Percentiles rank a stretch among this genome's conserved stretches.
phyloP scores from a whole-genome alignment of 805 yeast genomes.

The Zygosaccharomyces siamensis region DNA sequence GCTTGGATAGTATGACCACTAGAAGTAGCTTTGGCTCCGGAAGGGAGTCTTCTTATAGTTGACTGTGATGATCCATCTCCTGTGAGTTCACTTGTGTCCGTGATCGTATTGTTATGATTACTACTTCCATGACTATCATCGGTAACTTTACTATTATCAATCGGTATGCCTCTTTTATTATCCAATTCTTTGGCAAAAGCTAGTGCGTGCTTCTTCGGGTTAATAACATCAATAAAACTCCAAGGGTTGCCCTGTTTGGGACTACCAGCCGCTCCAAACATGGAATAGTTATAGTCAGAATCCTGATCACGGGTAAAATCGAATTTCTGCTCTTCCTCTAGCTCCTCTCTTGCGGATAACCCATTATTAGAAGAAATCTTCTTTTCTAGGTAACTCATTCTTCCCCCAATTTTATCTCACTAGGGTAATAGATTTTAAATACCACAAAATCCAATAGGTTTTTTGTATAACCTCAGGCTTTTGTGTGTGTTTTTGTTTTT shows the following conservation, averaged over 20 bases:
- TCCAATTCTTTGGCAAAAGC: conserved; percentile 21
- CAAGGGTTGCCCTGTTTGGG: conserved; percentile 14
- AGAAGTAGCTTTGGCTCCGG: conserved; percentile 20
- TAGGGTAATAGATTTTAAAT: background rate
- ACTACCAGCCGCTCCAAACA: conserved; percentile 14
- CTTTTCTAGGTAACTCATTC: conserved; percentile 1
- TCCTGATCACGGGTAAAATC: conserved; percentile 18
- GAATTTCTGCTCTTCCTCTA: conserved; percentile 15
- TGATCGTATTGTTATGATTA: background rate
- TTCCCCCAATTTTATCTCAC: background rate
- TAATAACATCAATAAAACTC: conserved; percentile 13
- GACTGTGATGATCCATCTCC: conserved; percentile 11
- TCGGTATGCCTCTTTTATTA: conserved; percentile 15
- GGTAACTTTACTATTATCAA: conserved; percentile 8
- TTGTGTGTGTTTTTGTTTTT: background rate
- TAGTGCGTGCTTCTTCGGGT: conserved; percentile 20
- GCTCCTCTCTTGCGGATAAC: conserved; percentile 2
- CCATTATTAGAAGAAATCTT: background rate
- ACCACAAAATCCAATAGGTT: conserved; percentile 1
- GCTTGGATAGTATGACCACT: conserved; percentile 16
- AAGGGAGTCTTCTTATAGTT: conserved; percentile 18
- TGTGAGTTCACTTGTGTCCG: background rate
- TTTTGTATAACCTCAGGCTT: background rate
- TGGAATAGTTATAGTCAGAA: conserved; percentile 5
- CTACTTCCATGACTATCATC: conserved; percentile 1